Evolutionary conservation across 805 yeast genomes (phyloP), one percentile per base, ranked within the genome.

Genomic region (baker's yeast (Saccharomyces cerevisiae)): DNA sequence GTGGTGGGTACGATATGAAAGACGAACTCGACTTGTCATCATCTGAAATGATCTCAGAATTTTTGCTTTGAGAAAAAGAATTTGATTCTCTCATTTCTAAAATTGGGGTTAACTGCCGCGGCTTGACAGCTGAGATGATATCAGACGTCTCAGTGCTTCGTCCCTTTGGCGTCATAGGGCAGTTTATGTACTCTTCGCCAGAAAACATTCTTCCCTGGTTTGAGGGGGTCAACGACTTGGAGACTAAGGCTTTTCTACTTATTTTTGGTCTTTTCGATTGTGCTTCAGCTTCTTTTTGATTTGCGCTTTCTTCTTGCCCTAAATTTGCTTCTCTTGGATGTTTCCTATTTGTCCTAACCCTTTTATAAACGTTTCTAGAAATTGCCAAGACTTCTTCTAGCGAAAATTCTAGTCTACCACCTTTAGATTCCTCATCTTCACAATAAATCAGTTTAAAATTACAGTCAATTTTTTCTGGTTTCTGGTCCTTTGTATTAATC

Each of bases 331-430:
- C 48, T 10, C 48, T 46, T 26, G 11, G 3, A 22, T 26, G 30
- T 8, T 46, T 46, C 30, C 10, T 46, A n/a, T 21, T 6, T 17
- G 21, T 29, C 6, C 29, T 31, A n/a, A 26, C 9, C 24, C 55
- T 56, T 13, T 55, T 28, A 50, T 65, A 61, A 10, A 68, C 31
- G 11, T 75, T 73, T 62, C 82, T 73, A 41, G 77, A 69, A 46
- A 73, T 66, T 0, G 87, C 85, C 48, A 87, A 68, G 2, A 89
- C 67, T 63, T 91, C 96, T 47, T 77, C 80, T 3, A 85, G 64
- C 55, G 86, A 82, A 51, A 71, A 77, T 57, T 86, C 94, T 47
- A 79, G 81, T 0, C 65, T 67, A 2, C 62, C 61, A 24, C 56
- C 62, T 3, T 62, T 54, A 0, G 80, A 78, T 46, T 78, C 81